Conservation (phyloP, 176 grass and related monocot genomes). For the Rhipidocladum racemiflorum region DNA sequence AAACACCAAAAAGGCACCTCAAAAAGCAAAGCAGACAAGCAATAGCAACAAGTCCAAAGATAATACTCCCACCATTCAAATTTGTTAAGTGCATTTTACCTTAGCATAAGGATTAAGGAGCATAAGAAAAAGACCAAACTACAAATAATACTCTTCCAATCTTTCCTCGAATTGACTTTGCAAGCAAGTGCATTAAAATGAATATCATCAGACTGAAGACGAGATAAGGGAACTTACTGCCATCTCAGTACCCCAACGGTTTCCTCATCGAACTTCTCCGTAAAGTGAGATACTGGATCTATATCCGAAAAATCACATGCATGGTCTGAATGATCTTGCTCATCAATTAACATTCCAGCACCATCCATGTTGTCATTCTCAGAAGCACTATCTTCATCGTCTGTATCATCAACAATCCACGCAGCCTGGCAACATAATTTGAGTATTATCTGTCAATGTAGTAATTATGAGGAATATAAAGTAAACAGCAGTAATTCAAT, state of each 20-base stretch:
- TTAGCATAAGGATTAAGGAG: background rate
- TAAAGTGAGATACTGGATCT: constrained; percentile 56
- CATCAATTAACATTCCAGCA: constrained; percentile 78
- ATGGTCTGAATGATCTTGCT: constrained; percentile 34
- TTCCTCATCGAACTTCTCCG: constrained; percentile 71
- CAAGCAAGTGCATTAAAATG: constrained; percentile 12
- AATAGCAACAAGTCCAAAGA: background rate
- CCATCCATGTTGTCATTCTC: constrained; percentile 50
- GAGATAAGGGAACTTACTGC: constrained; percentile 61
- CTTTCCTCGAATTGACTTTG: background rate
- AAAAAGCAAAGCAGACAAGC: background rate
- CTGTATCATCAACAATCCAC: constrained; percentile 87
- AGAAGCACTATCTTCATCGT: constrained; percentile 58
- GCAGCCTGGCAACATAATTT: constrained; percentile 60
- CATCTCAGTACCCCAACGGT: constrained; percentile 81
- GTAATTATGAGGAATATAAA: constrained; percentile 10
- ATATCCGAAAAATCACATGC: constrained; percentile 59
- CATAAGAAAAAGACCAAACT: background rate
- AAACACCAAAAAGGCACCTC: background rate
- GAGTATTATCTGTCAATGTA: constrained; percentile 16
- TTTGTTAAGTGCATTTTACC: background rate
- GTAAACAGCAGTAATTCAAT: background rate
- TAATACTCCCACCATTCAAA: background rate
- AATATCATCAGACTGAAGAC: constrained; percentile 17
- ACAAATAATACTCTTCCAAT: background rate